Evolutionary conservation across 1,139 yeast genomes (phyloP).

Genomic region (Groenewaldozyma sp.): DNA sequence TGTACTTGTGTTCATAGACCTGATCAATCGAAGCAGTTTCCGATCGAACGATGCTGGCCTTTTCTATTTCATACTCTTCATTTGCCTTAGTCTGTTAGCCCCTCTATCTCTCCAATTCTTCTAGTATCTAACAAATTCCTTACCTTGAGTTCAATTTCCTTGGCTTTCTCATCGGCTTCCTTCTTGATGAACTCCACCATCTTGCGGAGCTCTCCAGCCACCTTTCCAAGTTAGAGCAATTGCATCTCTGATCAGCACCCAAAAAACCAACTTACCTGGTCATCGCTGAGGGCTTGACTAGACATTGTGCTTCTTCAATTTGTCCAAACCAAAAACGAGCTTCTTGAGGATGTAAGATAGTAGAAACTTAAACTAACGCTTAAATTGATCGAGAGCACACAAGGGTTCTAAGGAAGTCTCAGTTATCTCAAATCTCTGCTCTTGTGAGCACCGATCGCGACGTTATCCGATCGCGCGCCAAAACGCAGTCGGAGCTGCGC

Average conservation of each 20-base stretch:
- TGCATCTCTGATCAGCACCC: neutral
- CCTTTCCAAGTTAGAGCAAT: conserved; percentile 37
- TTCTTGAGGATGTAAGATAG: no score
- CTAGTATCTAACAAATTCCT: conserved; percentile 54
- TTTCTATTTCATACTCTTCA: conserved; percentile 97
- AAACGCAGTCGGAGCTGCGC: no score
- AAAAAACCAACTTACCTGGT: conserved; percentile 14
- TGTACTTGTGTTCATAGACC: conserved; percentile 70
- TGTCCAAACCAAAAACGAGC: no score
- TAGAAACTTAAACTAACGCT: no score
- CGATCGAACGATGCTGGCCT: conserved; percentile 85
- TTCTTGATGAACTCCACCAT: conserved; percentile 98
- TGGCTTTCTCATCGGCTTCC: conserved; percentile 98
- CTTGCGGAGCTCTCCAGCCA: conserved; percentile 88
- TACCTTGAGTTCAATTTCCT: conserved; percentile 79
- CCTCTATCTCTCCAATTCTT: conserved; percentile 96
- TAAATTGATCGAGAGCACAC: no score
- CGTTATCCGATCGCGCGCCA: no score
- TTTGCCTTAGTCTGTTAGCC: conserved; percentile 78
- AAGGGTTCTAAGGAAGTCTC: no score
- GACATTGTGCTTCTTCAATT: no score
- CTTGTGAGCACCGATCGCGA: no score
- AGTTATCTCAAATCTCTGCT: no score
- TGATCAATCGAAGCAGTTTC: conserved; percentile 87
- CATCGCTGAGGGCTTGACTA: conserved; percentile 24